phyloP scores from a whole-genome alignment of 352 stramenopile genomes.

The Pythium phragmiticola region DNA sequence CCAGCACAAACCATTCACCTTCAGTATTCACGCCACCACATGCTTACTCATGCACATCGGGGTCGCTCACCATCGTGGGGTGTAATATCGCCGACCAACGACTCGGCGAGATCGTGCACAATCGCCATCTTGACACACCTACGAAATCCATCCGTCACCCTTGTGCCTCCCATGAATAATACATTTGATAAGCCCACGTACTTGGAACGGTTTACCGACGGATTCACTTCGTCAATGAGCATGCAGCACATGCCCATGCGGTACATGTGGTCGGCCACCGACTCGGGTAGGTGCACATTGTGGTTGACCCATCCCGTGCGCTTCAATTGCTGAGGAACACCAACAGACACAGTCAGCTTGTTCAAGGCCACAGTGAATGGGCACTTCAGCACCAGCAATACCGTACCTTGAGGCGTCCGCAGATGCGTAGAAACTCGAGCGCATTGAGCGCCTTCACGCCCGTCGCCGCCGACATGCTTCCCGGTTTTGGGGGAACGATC shows the following conservation, averaged over 20 bases:
- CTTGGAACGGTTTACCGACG: slow-evolving; percentile 65
- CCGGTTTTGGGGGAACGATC: background rate
- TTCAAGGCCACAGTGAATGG: background rate
- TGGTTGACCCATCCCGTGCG: slow-evolving; percentile 93
- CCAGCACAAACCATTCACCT: background rate
- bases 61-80: slow-evolving; percentile 72
- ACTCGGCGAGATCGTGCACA: slow-evolving; percentile 92
- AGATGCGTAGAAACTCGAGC: slow-evolving; percentile 81
- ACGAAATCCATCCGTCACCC: background rate
- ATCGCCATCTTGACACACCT: slow-evolving; percentile 92
- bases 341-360: background rate
- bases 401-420: slow-evolving; percentile 68
- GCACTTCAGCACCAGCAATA: background rate
- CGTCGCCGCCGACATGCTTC: slow-evolving; percentile 42
- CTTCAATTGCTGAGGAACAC: slow-evolving; percentile 69
- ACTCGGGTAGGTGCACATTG: slow-evolving; percentile 86
- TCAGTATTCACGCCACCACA: background rate
- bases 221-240: slow-evolving; percentile 78
- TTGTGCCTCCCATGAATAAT: background rate
- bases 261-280: slow-evolving; percentile 93
- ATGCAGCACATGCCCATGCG: slow-evolving; percentile 91
- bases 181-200: slow-evolving; percentile 20
- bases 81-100: slow-evolving; percentile 92
- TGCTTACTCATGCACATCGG: background rate
- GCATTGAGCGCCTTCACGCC: slow-evolving; percentile 64